phyloP scores from a whole-genome alignment of 2,329 filamentous ascomycete species.

The Elsinoe arachidis region DNA sequence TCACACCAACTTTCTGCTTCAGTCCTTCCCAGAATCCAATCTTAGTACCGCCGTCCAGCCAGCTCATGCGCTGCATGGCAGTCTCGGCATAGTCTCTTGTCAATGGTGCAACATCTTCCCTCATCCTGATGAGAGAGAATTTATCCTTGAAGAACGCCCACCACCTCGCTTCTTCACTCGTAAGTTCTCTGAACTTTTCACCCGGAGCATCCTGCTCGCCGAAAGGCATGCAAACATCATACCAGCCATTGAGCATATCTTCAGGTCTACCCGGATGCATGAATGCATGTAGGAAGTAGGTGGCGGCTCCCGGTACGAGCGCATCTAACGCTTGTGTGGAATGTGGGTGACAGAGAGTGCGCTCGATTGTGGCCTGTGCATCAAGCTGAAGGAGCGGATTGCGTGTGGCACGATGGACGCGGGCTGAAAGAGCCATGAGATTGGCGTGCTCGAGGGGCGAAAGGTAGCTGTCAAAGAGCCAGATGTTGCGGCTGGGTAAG shows the following conservation, averaged over 20 bases:
- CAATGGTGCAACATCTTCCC: conserved; percentile 8
- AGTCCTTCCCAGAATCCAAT: conserved; percentile 5
- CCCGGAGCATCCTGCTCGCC: conserved; percentile 2
- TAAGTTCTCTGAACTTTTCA: conserved; percentile 2
- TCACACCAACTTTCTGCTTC: not conserved
- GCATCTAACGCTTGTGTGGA: not conserved
- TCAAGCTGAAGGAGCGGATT: conserved; percentile 12
- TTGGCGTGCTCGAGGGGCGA: conserved; percentile 10
- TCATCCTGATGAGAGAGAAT: conserved; percentile 4
- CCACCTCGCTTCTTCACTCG: not conserved
- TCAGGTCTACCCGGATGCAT: not conserved
- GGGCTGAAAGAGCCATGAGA: conserved; percentile 11
- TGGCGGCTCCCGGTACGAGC: not conserved
- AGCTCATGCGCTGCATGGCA: conserved; percentile 10
- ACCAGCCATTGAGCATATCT: conserved; percentile 10
- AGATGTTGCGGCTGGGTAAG: conserved; percentile 12
- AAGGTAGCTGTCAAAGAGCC: conserved; percentile 12
- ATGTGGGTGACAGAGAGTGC: conserved; percentile 2
- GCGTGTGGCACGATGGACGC: conserved; percentile 3
- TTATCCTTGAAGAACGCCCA: conserved; percentile 12
- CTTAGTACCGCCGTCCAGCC: conserved; percentile 3
- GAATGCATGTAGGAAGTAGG: conserved; percentile 9
- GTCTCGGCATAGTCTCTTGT: conserved; percentile 12
- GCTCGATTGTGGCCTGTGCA: conserved; percentile 10
- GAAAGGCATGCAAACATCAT: conserved; percentile 8